These are phyloP conservation scores for Ceratobasidium sp. DNA, from an alignment of 1,284 basidiomycete genomes.

Conservation along the genomic window DNA sequence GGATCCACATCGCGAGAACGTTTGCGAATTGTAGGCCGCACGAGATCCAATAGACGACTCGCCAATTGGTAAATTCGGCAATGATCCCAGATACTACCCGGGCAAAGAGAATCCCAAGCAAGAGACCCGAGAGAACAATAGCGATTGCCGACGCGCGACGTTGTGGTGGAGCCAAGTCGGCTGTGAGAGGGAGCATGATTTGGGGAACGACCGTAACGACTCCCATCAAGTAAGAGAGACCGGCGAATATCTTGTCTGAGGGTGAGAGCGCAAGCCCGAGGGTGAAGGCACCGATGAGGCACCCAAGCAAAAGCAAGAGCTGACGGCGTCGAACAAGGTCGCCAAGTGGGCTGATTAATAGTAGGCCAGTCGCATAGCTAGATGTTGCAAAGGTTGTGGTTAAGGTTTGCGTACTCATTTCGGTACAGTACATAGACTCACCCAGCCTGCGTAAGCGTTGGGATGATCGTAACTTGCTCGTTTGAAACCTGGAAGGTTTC, in stretches of 20 bases:
- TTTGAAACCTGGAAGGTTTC: slow-evolving; percentile 34
- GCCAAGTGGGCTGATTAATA: slow-evolving; percentile 74
- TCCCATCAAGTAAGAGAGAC: slow-evolving; percentile 70
- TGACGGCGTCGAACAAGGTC: slow-evolving; percentile 73
- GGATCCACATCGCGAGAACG: slow-evolving; percentile 66
- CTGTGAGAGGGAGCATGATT: slow-evolving; percentile 72
- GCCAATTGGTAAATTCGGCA: slow-evolving; percentile 71
- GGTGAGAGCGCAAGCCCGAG: slow-evolving; percentile 70
- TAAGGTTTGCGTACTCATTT: not conserved
- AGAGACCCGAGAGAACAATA: slow-evolving; percentile 75
- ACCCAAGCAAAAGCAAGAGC: slow-evolving; percentile 65
- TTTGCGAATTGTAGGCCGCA: slow-evolving; percentile 70
- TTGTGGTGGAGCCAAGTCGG: slow-evolving; percentile 73
- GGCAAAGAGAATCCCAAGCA: slow-evolving; percentile 78
- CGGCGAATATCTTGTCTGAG: slow-evolving; percentile 66
- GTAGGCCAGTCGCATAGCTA: slow-evolving; percentile 71
- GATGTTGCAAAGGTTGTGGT: not conserved
- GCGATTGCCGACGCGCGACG: slow-evolving; percentile 74
- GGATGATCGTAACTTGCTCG: slow-evolving; percentile 31
- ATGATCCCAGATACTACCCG: slow-evolving; percentile 77
- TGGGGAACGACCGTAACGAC: slow-evolving; percentile 64
- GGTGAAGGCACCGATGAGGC: slow-evolving; percentile 64
- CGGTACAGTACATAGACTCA: not conserved
- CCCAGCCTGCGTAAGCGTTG: slow-evolving; percentile 38
- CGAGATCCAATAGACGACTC: slow-evolving; percentile 75